A percentile compares a stretch with the other conserved stretches of the same genome.
These are phyloP conservation scores for Wickerhamiella brachini DNA, from an alignment of 805 yeast species.

Conservation along the genomic window DNA sequence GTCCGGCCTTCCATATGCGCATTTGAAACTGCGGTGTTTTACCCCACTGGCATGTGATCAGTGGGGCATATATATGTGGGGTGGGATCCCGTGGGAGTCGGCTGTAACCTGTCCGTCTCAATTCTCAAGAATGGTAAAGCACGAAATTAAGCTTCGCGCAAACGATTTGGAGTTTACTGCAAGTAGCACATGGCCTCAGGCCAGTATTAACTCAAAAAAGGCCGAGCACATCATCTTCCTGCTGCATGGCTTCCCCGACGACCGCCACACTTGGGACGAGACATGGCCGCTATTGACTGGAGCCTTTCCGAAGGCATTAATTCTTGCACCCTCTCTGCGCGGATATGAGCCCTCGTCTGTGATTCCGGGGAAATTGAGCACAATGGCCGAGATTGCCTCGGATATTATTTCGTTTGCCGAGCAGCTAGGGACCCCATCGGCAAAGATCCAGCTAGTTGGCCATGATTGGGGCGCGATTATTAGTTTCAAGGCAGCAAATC, in stretches of 20 bases:
- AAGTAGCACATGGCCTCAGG: constrained; percentile 5
- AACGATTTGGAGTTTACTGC: constrained; percentile 8
- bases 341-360: constrained; percentile 19
- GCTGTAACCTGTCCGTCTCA: too few species aligned
- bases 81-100: neutral
- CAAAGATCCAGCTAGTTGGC: constrained; percentile 15
- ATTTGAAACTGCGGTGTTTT: too few species aligned
- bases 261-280: constrained; percentile 13
- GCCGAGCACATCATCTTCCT: constrained; percentile 10
- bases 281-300: constrained; percentile 8
- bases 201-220: neutral
- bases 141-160: constrained; percentile 3
- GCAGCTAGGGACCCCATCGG: constrained; percentile 9
- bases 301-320: constrained; percentile 9
- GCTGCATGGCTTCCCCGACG: constrained; percentile 21
- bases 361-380: constrained; percentile 7
- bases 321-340: constrained; percentile 17
- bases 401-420: constrained; percentile 12
- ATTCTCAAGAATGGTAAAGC: neutral
- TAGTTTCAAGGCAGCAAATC: constrained; percentile 12
- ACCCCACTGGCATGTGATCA: neutral
- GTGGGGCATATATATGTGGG: neutral
- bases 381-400: constrained; percentile 10
- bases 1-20: too few species aligned
- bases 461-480: constrained; percentile 22